phyloP scores from a whole-genome alignment of 768 basidiomycete species.

The Serendipita vermifera region DNA sequence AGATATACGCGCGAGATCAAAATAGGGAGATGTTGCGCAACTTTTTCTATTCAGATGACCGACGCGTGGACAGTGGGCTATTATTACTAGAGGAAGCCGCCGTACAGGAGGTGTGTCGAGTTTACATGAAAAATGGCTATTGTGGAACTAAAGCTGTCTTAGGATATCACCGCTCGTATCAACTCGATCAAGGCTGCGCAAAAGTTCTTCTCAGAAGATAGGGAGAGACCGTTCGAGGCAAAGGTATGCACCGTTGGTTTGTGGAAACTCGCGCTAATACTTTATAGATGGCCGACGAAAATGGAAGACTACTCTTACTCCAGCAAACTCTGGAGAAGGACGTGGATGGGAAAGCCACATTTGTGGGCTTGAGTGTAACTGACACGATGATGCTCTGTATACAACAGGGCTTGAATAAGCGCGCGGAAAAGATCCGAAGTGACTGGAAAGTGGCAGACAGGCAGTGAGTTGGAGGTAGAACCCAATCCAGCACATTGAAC shows the following conservation, averaged over 20 bases:
- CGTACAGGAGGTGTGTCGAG: slow-evolving; percentile 41
- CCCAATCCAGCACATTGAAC: too few species aligned
- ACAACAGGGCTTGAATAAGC: slow-evolving; percentile 65
- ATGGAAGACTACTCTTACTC: slow-evolving; percentile 50
- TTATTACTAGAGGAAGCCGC: slow-evolving; percentile 74
- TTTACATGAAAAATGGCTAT: background rate
- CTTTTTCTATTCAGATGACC: slow-evolving; percentile 96
- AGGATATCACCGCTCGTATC: slow-evolving; percentile 67
- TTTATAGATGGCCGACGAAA: slow-evolving; percentile 83
- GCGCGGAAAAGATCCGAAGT: slow-evolving; percentile 73
- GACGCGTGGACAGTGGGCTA: slow-evolving; percentile 86
- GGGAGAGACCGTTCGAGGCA: slow-evolving; percentile 79
- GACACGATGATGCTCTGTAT: slow-evolving; percentile 74
- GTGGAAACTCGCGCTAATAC: background rate
- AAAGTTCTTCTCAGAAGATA: slow-evolving; percentile 92
- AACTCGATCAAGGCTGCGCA: slow-evolving; percentile 66
- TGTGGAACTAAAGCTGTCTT: slow-evolving; percentile 7
- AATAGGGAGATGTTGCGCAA: slow-evolving; percentile 86
- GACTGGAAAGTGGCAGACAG: slow-evolving; percentile 96
- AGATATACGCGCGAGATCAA: slow-evolving; percentile 84
- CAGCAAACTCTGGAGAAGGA: slow-evolving; percentile 89
- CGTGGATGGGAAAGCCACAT: slow-evolving; percentile 55
- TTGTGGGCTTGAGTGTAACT: slow-evolving; percentile 76
- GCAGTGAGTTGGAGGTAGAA: slow-evolving; percentile 40
- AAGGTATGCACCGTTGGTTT: slow-evolving; percentile 39